These are phyloP conservation scores for Triangularia verruculosa DNA, from an alignment of 2,329 filamentous ascomycete species.

Conservation along the genomic window DNA sequence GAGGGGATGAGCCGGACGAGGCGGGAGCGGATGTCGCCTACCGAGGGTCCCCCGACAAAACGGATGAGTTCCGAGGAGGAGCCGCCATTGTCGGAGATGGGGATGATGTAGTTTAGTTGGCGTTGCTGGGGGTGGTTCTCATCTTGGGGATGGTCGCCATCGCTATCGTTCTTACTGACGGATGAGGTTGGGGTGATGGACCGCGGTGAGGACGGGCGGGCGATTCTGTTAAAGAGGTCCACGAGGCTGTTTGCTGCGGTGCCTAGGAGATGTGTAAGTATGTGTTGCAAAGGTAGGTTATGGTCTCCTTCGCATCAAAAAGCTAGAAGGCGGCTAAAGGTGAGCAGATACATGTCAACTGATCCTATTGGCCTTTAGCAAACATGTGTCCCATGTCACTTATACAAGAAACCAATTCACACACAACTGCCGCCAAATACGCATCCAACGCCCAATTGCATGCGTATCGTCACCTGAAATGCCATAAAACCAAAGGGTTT, in stretches of 20 bases:
- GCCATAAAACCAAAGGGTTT: not conserved
- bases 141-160: not conserved
- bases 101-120: slow-evolving; percentile 79
- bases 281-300: not conserved
- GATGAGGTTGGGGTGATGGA: not conserved
- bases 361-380: not conserved
- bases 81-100: slow-evolving; percentile 93
- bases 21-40: slow-evolving; percentile 73
- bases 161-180: not conserved
- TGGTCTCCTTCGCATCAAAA: not conserved
- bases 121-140: slow-evolving; percentile 50
- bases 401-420: not conserved
- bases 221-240: slow-evolving; percentile 74
- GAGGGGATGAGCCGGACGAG: slow-evolving; percentile 87
- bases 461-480: not conserved
- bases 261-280: slow-evolving; percentile 40
- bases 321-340: not conserved
- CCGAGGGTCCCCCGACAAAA: slow-evolving; percentile 83
- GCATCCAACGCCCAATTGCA: too few species aligned
- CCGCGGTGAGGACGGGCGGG: slow-evolving; percentile 26
- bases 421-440: not conserved
- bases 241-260: slow-evolving; percentile 94
- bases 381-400: not conserved
- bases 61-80: slow-evolving; percentile 91
- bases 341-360: too few species aligned